These are phyloP conservation scores for Eucalyptus regnans DNA, from an alignment of 345 rosid genomes.

Conservation along the genomic window DNA sequence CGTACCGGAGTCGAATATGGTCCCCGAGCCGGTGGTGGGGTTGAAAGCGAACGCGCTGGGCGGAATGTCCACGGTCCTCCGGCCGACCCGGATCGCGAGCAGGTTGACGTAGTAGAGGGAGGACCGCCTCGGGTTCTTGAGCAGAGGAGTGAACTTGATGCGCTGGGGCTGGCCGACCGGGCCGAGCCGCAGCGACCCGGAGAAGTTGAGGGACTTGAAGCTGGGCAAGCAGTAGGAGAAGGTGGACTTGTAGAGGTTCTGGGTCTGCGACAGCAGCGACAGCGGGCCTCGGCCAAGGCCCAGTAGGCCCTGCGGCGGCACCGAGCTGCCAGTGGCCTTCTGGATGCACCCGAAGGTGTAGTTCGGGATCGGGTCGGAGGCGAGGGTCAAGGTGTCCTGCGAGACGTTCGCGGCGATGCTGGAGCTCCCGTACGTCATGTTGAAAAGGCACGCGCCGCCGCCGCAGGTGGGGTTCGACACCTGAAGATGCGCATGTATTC, in stretches of 20 bases:
- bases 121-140: slow-evolving; percentile 73
- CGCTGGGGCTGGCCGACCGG: slow-evolving; percentile 58
- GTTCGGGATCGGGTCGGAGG: slow-evolving; percentile 46
- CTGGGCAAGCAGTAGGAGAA: slow-evolving; percentile 95
- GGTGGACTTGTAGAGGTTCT: slow-evolving; percentile 57
- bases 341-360: slow-evolving; percentile 90
- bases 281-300: slow-evolving; percentile 90
- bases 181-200: slow-evolving; percentile 86
- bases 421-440: slow-evolving; percentile 79
- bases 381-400: slow-evolving; percentile 48
- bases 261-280: slow-evolving; percentile 74
- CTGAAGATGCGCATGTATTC: slow-evolving; percentile 10
- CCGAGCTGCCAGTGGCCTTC: slow-evolving; percentile 51
- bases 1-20: slow-evolving; percentile 88
- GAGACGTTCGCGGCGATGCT: slow-evolving; percentile 57
- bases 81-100: slow-evolving; percentile 67
- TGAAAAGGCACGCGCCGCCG: slow-evolving; percentile 55
- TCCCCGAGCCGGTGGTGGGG: slow-evolving; percentile 78
- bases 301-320: slow-evolving; percentile 81
- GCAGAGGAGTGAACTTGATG: slow-evolving; percentile 75
- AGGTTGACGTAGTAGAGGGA: slow-evolving; percentile 84
- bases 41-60: slow-evolving; percentile 54
- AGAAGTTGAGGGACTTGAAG: slow-evolving; percentile 57
- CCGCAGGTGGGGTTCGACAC: slow-evolving; percentile 63
- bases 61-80: slow-evolving; percentile 61